These are phyloP conservation scores for Clitopilus passeckerianus DNA, from an alignment of 768 basidiomycete genomes.

Conservation along the genomic window DNA sequence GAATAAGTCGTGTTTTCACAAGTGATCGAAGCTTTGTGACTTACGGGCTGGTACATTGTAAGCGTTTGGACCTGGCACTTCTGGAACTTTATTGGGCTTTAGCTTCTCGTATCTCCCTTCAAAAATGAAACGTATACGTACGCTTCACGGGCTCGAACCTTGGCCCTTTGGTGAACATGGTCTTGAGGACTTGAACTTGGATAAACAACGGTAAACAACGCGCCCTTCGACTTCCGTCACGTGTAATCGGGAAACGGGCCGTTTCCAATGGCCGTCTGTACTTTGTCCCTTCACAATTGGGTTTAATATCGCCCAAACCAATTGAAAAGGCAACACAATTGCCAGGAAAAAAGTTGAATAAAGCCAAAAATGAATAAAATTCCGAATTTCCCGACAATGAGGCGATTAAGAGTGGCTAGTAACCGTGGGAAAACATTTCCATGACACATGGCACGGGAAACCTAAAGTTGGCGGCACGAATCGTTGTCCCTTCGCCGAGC, in stretches of 20 bases:
- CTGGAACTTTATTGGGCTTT: slow-evolving; percentile 28
- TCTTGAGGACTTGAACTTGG: not conserved
- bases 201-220: not conserved
- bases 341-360: slow-evolving; percentile 2
- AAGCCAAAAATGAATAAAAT: slow-evolving; percentile 8
- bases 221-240: not conserved
- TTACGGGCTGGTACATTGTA: slow-evolving; percentile 40
- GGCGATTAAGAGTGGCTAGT: not conserved
- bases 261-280: not conserved
- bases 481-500: slow-evolving; percentile 6
- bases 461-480: slow-evolving; percentile 8
- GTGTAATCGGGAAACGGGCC: not conserved
- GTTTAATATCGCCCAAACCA: not conserved
- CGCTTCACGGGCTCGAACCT: slow-evolving; percentile 38
- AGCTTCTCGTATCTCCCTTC: not conserved
- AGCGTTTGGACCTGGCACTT: slow-evolving; percentile 47
- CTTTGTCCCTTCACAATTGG: not conserved
- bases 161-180: slow-evolving; percentile 45
- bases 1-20: not conserved
- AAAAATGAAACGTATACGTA: slow-evolving; percentile 12
- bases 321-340: not conserved
- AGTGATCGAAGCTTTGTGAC: not conserved
- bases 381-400: slow-evolving; percentile 5
- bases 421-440: not conserved
- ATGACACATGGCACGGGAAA: slow-evolving; percentile 9